Conservation (phyloP, 129 eudicot species). For the Gnaphalium uliginosum region DNA sequence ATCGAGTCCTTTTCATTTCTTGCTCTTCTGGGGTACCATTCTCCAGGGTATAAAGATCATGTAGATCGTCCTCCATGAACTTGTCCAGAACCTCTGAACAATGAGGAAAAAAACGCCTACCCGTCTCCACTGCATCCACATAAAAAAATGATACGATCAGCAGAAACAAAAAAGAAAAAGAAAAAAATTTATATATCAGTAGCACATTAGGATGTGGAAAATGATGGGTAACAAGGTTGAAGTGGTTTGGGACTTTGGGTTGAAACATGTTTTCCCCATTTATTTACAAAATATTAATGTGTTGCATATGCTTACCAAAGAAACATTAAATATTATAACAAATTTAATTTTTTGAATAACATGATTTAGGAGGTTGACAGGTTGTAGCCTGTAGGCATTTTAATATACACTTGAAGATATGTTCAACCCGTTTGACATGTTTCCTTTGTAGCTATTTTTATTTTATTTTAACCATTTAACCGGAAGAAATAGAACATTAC, state of each 20-base stretch:
- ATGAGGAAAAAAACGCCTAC: conserved; percentile 79
- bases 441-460: too few species aligned
- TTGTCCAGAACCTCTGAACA: conserved; percentile 72
- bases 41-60: conserved; percentile 44
- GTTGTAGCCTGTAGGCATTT: neutral
- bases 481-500: too few species aligned
- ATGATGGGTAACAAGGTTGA: neutral
- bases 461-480: too few species aligned
- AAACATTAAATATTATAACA: neutral
- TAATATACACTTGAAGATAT: neutral
- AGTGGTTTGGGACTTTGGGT: too few species aligned
- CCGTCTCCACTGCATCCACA: conserved; percentile 65
- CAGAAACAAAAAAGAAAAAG: neutral
- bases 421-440: neutral
- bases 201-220: neutral
- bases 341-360: neutral
- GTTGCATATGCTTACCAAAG: neutral
- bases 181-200: neutral
- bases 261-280: too few species aligned
- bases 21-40: conserved; percentile 63
- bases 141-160: neutral
- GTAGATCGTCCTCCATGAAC: conserved; percentile 67
- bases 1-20: conserved; percentile 48
- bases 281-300: too few species aligned
- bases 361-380: neutral